These are phyloP conservation scores for Chimonanthus praecox DNA, from an alignment of 164 flowering plant genomes.

Conservation along the genomic window DNA sequence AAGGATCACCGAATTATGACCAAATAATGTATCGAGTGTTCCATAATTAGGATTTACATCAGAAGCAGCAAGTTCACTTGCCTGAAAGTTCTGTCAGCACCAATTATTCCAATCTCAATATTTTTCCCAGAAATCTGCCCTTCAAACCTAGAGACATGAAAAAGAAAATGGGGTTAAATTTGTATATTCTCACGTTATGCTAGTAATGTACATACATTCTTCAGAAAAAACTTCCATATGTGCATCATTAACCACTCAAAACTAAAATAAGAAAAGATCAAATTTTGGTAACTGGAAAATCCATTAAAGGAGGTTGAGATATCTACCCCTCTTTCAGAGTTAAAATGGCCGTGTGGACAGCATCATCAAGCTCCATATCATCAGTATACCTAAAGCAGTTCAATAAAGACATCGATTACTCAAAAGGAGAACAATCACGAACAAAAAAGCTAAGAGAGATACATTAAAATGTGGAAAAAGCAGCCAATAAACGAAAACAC, in stretches of 20 bases:
- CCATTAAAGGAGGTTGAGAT: background rate
- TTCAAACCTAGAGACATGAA: conserved; percentile 58
- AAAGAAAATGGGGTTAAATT: background rate
- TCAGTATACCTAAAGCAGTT: conserved; percentile 64
- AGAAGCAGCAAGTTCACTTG: conserved; percentile 11
- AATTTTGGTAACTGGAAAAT: background rate
- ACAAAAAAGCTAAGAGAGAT: background rate
- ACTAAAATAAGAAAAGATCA: background rate
- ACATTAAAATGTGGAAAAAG: too few species aligned
- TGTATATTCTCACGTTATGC: too few species aligned
- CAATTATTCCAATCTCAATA: conserved; percentile 93
- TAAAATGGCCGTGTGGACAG: conserved; percentile 95
- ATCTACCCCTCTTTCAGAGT: conserved; percentile 95
- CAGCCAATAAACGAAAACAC: too few species aligned
- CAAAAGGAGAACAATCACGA: background rate
- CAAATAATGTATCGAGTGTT: too few species aligned
- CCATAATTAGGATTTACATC: background rate
- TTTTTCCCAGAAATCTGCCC: conserved; percentile 95
- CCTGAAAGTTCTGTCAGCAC: conserved; percentile 78
- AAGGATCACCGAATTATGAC: background rate
- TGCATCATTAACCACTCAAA: too few species aligned
- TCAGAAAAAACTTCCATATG: too few species aligned
- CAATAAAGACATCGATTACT: background rate
- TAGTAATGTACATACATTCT: too few species aligned
- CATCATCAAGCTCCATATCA: conserved; percentile 99